Evolutionary conservation across 192 early-diverging fungal species (phyloP), one percentile per base, ranked within the genome.

Genomic region (Backusella psychrophila): DNA sequence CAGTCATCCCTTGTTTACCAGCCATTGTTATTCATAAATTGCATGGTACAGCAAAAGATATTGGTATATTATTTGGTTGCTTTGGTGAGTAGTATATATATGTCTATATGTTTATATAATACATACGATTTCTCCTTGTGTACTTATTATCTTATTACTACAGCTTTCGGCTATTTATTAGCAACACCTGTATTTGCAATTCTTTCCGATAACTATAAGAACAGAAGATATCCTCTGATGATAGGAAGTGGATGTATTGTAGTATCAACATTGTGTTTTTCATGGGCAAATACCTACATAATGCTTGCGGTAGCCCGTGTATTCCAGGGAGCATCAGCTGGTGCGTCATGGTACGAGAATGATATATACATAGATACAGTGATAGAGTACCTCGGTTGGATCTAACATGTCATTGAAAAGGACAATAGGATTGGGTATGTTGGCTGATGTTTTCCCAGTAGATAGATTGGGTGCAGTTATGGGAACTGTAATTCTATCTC

Each of bases 371-470:
- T 17, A 44, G 11, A 42, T 44, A 44, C 4, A 44, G 15, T 17
- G 4, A 29, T 66, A 35, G 17, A 35, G 36, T 15, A 56, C 17
- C n/a, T 19, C 4, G 42, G 42, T 14, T 44, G 14, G 42, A 44
- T 44, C 42, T 44, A 44, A 44, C 12, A 44, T 5, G 3, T 44
- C 3, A 44, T 44, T 44, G 14, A 11, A 56, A 68, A 87, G 86
- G 85, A 87, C 92, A 6, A 85, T 92, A 46, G 88, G 88, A 8
- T 82, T 92, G 31, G 89, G 87, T n/a, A 90, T 92, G 90, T 79
- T 93, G 33, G 90, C 91, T 23, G 91, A 93, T 70, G 86, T 89
- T 1, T 93, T 89, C 35, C 84, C 86, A 12, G 79, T 82, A 17
- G 81, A 85, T 36, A 88, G 84, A n/a, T 77, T 91, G 8, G 91